phyloP scores from a whole-genome alignment of 1,139 yeast genomes.

The Geotrichum cucujoidarum region DNA sequence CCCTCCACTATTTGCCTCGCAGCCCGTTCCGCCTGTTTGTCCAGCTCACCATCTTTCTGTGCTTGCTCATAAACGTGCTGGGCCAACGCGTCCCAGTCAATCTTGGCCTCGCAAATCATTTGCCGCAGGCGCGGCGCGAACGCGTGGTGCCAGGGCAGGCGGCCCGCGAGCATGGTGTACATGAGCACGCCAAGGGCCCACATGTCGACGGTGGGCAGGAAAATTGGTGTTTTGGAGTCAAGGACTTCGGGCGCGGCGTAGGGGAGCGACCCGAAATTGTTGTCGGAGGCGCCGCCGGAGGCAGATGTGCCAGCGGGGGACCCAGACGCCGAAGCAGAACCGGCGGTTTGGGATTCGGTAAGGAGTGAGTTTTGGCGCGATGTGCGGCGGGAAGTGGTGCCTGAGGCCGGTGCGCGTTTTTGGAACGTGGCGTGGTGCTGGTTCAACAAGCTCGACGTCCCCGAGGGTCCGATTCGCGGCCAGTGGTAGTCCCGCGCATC shows the following conservation, averaged over 20 bases:
- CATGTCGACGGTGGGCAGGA: slow-evolving; percentile 64
- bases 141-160: slow-evolving; percentile 75
- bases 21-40: slow-evolving; percentile 29
- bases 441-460: slow-evolving; percentile 28
- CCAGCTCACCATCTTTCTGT: slow-evolving; percentile 21
- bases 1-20: slow-evolving; percentile 40
- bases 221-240: slow-evolving; percentile 56
- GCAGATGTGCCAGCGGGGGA: slow-evolving; percentile 19
- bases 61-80: slow-evolving; percentile 28
- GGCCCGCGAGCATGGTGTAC: slow-evolving; percentile 68
- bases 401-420: not conserved
- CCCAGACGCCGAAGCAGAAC: slow-evolving; percentile 8
- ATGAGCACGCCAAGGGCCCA: slow-evolving; percentile 88
- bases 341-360: not conserved
- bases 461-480: slow-evolving; percentile 4
- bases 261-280: slow-evolving; percentile 75
- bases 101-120: slow-evolving; percentile 65
- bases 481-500: too few species aligned
- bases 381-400: slow-evolving; percentile 1
- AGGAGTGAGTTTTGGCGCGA: slow-evolving; percentile 9
- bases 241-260: slow-evolving; percentile 88
- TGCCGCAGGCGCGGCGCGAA: slow-evolving; percentile 75
- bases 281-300: slow-evolving; percentile 12
- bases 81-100: slow-evolving; percentile 44
- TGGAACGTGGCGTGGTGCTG: slow-evolving; percentile 22